Evolutionary conservation across 345 rosid genomes (phyloP).

Genomic region (Eutrema yunnanense): DNA sequence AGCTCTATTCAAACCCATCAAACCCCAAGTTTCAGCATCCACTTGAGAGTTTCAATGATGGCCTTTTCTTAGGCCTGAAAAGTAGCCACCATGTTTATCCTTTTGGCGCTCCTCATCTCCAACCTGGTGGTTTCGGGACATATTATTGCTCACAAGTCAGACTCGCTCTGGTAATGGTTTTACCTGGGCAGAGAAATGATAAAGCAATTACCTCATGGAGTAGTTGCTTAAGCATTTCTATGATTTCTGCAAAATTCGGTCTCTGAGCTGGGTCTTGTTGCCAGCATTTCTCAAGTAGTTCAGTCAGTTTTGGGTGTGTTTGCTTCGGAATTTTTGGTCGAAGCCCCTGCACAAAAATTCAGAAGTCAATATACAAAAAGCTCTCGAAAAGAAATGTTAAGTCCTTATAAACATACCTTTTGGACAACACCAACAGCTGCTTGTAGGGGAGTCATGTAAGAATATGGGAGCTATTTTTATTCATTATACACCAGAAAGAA

Average conservation of each 20-base stretch:
- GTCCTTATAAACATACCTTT: constrained; percentile 43
- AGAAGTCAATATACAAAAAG: neutral
- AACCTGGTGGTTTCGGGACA: constrained; percentile 47
- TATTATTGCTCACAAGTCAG: neutral
- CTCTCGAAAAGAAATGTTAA: neutral
- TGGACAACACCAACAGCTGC: constrained; percentile 94
- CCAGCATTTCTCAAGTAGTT: constrained; percentile 91
- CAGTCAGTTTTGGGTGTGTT: constrained; percentile 62
- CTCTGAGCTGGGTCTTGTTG: constrained; percentile 70
- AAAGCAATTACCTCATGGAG: constrained; percentile 50
- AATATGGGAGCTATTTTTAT: constrained; percentile 64
- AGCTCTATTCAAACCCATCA: constrained; percentile 11
- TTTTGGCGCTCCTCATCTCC: constrained; percentile 42
- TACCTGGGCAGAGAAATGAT: neutral
- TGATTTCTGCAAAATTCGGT: constrained; percentile 75
- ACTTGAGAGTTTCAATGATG: constrained; percentile 37
- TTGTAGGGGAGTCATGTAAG: constrained; percentile 74
- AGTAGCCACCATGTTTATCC: constrained; percentile 41
- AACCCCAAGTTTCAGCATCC: constrained; percentile 21
- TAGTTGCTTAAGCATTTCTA: constrained; percentile 55
- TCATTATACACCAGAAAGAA: neutral
- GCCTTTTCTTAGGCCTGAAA: constrained; percentile 46
- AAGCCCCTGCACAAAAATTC: constrained; percentile 40
- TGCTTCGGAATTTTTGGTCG: constrained; percentile 79
- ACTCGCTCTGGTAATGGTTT: neutral